A percentile compares a stretch with the other conserved stretches of the same genome.
phyloP scores from a whole-genome alignment of 306 rosid species.

The Echinosophora koreensis region DNA sequence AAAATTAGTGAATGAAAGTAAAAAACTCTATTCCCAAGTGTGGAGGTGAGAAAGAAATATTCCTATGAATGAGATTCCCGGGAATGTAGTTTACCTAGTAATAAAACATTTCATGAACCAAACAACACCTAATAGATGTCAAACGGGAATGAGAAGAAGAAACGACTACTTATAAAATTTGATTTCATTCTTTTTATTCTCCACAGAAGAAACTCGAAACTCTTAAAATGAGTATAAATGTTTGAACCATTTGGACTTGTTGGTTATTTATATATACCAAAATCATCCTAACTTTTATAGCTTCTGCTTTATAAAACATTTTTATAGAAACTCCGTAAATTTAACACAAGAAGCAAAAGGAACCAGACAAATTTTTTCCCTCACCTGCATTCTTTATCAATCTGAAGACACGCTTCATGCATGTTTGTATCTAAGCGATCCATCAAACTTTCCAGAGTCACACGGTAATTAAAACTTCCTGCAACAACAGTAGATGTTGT shows the following conservation, averaged over 20 bases:
- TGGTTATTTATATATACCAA: not conserved
- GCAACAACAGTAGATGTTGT: constrained; percentile 41
- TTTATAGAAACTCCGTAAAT: constrained; percentile 4
- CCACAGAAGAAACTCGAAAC: not conserved
- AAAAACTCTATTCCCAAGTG: too few relatives aligned
- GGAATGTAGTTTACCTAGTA: too few relatives aligned
- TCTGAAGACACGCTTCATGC: constrained; percentile 79
- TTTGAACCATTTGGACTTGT: not conserved
- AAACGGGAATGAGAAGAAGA: not conserved
- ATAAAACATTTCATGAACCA: too few relatives aligned
- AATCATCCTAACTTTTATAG: not conserved
- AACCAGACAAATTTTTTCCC: not conserved
- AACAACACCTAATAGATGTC: not conserved
- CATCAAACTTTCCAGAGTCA: constrained; percentile 77
- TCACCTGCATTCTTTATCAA: constrained; percentile 81
- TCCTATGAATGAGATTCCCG: too few relatives aligned
- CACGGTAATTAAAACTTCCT: constrained; percentile 63
- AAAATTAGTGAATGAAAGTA: too few relatives aligned
- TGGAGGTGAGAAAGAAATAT: too few relatives aligned
- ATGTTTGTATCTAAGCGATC: constrained; percentile 76
- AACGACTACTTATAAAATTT: constrained; percentile 6
- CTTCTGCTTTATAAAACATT: constrained; percentile 28
- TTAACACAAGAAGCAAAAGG: constrained; percentile 4
- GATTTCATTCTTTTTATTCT: constrained; percentile 22
- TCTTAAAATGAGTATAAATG: not conserved